Base-by-base conservation (phyloP, 768 basidiomycete genomes). In the Lanmaoa pseudosensibilis region DNA sequence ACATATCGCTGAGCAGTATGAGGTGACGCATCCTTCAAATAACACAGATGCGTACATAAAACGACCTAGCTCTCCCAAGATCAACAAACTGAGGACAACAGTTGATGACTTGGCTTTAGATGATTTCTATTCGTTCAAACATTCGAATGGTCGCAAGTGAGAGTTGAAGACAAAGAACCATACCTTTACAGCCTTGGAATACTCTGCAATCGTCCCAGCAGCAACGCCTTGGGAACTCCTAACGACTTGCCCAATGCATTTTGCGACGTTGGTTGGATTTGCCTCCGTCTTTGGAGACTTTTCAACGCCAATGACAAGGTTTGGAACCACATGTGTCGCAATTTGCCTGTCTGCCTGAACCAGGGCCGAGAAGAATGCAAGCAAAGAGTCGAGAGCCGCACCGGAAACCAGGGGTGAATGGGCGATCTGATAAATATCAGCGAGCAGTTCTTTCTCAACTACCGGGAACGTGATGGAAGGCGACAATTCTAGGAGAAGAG, bases 41-140 rank as follows among this genome's bases (percentile, higher is more conserved):
- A 16, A 25, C 9, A 34, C 13, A 13, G 18, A 37, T 3, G 54
- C 38, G 75, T 55, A 97, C 95, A 92, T 86, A 65, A 86, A 87
- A 34, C 95, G 87, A 33, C 96, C 97, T 39, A 98, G 80, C 71
- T 98, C 97, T 46, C 97, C 97, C 48, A 98, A 78, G 39, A 93
- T 88, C 15, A 97, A 77, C 52, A 98, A 78, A 62, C 92, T 90
- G 23, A 99, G 81, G 33, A 93, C 86, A 8, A 92, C 80, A 39
- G 86, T 77, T 1, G 83, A 78, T 18, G 88, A 73, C 60, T 83
- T 84, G 8, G 86, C 81, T 69, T 87, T 88, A 10, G 86, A 82
- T 0, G 74, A 69, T 47, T 77, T 77, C 79, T 83, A 59, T 45
- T 48, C 23, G 19, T 41, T 30, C 19, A 34, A 50, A 37, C 39